Conservation (phyloP, 345 rosid species). For the Ceriops decandra region DNA sequence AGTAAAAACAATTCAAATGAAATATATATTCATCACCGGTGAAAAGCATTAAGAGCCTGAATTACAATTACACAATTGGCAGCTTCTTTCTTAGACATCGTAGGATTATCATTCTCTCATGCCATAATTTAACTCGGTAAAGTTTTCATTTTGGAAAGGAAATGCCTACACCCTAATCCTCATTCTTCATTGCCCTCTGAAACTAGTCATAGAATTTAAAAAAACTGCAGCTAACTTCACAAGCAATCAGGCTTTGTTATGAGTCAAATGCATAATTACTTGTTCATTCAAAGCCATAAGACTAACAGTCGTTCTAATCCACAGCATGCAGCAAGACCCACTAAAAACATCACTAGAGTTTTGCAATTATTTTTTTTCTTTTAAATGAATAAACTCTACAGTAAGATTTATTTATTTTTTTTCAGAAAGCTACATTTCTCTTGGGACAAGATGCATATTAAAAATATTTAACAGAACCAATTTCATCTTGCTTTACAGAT, state of each 20-base stretch:
- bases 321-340: not conserved
- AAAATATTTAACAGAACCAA: not conserved
- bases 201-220: not conserved
- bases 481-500: not conserved
- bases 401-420: not conserved
- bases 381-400: not conserved
- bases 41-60: too few relatives aligned
- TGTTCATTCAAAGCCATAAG: too few relatives aligned
- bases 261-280: not conserved
- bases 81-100: too few relatives aligned
- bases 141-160: too few relatives aligned
- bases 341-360: not conserved
- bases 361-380: not conserved
- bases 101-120: too few relatives aligned
- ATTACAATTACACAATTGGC: too few relatives aligned
- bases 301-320: not conserved
- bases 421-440: not conserved
- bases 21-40: too few relatives aligned
- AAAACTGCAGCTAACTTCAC: not conserved
- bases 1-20: too few relatives aligned
- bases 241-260: not conserved
- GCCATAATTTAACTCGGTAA: too few relatives aligned
- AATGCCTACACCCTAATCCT: not conserved
- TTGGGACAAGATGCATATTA: not conserved
- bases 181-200: not conserved